Base-by-base conservation (phyloP, 2,329 filamentous ascomycete species). In the Apiospora arundinis region DNA sequence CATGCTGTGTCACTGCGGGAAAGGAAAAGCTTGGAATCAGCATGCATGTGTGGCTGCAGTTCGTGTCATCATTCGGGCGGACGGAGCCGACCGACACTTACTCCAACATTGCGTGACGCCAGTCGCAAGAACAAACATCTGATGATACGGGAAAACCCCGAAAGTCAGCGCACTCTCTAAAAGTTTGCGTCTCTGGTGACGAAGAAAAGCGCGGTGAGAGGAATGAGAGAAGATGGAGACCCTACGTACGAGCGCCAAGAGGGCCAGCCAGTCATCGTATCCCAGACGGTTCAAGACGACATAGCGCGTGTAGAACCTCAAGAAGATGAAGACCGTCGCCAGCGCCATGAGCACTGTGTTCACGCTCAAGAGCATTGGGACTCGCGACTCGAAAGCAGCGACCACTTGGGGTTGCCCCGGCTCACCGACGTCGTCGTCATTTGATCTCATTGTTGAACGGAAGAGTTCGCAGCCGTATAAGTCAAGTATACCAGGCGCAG, bases 181-280 rank as follows among this genome's bases (percentile, higher is more conserved):
- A 45, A 8, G 8, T 45, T 11, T 28, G n/a, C 0, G 18, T 42
- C 21, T 2, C 4, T 2, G 2, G 18, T 63, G 4, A 32, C 37
- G 4, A n/a, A 45, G 28, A 23, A 21, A 11, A 37, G 11, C 37
- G 2, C 9, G 11, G 5, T 8, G 18, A 12, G 8, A 4, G 14
- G 16, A 60, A n/a, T 69, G 63, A 70, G 72, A 48, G 68, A 23
- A 32, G 32, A 32, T 32, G 21, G 42, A n/a, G 12, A 73, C 2
- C 4, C 28, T 21, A 70, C 74, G 69, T 56, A 80, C 78, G 60
- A 78, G 48, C 8, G 52, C 49, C 16, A 46, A 5, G 5, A 70
- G 32, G 18, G 52, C 56, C 16, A 70, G 12, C 40, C 44, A 46
- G 28, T 70, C 69, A n/a, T 70, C 69, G 21, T 66, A 28, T 1